phyloP scores from a whole-genome alignment of 805 yeast genomes.

The Wickerhamiella azymoides region DNA sequence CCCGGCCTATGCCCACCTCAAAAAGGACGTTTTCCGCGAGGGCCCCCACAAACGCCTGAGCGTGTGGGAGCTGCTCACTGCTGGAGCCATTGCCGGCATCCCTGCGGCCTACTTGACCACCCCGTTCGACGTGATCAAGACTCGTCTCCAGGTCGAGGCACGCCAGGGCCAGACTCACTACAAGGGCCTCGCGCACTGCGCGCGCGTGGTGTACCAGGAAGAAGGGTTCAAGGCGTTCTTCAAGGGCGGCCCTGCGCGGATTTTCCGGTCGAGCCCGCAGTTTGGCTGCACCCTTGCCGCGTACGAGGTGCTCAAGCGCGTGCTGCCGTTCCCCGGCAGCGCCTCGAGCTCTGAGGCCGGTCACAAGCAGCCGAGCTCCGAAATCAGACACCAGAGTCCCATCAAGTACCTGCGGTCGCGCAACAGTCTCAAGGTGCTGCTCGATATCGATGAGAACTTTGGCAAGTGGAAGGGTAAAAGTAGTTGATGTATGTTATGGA shows the following conservation, averaged over 20 bases:
- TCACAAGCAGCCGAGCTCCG: slow-evolving; percentile 28
- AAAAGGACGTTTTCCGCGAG: slow-evolving; percentile 64
- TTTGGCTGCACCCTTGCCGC: slow-evolving; percentile 97
- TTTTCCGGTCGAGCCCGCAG: slow-evolving; percentile 90
- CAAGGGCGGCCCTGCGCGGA: slow-evolving; percentile 94
- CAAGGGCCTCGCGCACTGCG: slow-evolving; percentile 66
- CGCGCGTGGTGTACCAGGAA: slow-evolving; percentile 54
- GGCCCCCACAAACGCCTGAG: slow-evolving; percentile 63
- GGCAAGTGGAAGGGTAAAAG: slow-evolving; percentile 19
- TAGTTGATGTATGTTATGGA: no score
- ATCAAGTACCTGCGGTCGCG: slow-evolving; percentile 29
- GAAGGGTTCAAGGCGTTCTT: slow-evolving; percentile 81
- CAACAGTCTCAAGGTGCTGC: slow-evolving; percentile 30
- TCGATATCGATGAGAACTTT: slow-evolving; percentile 34
- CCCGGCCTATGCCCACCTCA: slow-evolving; percentile 92
- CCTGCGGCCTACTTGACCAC: slow-evolving; percentile 96
- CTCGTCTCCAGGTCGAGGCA: slow-evolving; percentile 79
- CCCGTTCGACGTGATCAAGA: slow-evolving; percentile 93
- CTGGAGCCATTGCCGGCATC: slow-evolving; percentile 95
- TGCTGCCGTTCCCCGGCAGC: slow-evolving; percentile 49
- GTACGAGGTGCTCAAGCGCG: slow-evolving; percentile 72
- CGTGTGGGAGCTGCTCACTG: slow-evolving; percentile 68
- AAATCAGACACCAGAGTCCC: slow-evolving; percentile 19
- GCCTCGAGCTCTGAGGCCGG: slow-evolving; percentile 32
- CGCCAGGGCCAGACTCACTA: slow-evolving; percentile 66